Evolutionary conservation across 305 asterid genomes (phyloP).

Genomic region (Rubia tinctorum): DNA sequence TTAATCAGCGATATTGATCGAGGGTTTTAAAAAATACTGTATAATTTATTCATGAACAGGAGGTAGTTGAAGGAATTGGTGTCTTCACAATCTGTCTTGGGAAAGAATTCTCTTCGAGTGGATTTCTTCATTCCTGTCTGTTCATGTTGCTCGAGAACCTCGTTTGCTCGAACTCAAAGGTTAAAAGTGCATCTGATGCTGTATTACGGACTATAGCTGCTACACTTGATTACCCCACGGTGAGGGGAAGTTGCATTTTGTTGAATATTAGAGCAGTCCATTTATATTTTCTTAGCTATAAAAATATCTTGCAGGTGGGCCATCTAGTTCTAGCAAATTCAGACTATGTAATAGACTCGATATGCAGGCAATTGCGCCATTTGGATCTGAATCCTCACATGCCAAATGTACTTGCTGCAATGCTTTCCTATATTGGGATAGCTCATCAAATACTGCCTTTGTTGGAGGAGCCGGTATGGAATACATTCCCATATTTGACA

Average conservation of each 20-base stretch:
- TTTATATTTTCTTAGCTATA: constrained; percentile 11
- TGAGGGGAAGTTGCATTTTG: constrained; percentile 41
- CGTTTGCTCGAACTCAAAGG: constrained; percentile 80
- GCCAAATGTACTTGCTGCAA: constrained; percentile 87
- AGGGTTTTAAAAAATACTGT: constrained; percentile 7
- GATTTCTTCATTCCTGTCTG: constrained; percentile 93
- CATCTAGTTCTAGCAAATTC: constrained; percentile 88
- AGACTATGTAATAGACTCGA: constrained; percentile 86
- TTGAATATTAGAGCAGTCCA: constrained; percentile 17
- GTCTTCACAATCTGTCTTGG: constrained; percentile 71
- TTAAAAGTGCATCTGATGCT: constrained; percentile 74
- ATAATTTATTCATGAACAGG: constrained; percentile 43
- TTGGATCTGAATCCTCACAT: constrained; percentile 89
- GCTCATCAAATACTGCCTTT: constrained; percentile 88
- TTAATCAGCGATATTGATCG: constrained; percentile 9
- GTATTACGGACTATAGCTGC: constrained; percentile 67
- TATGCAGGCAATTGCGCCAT: constrained; percentile 89
- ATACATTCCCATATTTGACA: constrained; percentile 12
- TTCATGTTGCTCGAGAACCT: constrained; percentile 87
- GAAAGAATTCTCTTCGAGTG: constrained; percentile 65
- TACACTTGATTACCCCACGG: constrained; percentile 66
- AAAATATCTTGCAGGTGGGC: constrained; percentile 71
- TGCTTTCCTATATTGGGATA: constrained; percentile 86
- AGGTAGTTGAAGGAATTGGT: constrained; percentile 86
- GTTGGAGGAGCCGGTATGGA: constrained; percentile 93